Conservation (phyloP, 1,284 basidiomycete species). For the Cystobasidium sp. region DNA sequence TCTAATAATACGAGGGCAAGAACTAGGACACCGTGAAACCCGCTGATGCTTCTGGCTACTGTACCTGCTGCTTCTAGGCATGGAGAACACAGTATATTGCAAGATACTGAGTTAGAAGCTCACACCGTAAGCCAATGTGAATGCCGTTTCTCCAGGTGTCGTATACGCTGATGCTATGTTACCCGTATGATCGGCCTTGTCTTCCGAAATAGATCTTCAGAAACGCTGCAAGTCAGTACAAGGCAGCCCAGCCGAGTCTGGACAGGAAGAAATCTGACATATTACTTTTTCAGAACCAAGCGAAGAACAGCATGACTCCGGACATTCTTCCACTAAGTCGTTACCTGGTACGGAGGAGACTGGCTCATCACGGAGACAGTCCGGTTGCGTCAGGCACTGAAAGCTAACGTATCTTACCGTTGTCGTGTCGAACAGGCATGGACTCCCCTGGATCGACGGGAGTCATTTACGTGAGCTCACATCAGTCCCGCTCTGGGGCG, state of each 20-base stretch:
- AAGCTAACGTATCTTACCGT: background rate
- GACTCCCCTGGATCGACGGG: constrained; percentile 38
- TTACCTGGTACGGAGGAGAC: too few species aligned
- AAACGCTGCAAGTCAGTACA: constrained; percentile 10
- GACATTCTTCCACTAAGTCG: background rate
- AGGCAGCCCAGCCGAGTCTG: too few species aligned
- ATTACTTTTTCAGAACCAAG: constrained; percentile 1
- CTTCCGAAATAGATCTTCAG: constrained; percentile 14
- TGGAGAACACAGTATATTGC: background rate
- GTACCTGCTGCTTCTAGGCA: background rate
- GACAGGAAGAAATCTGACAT: too few species aligned
- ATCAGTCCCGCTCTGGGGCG: too few species aligned
- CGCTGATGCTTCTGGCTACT: background rate
- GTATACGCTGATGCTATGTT: background rate
- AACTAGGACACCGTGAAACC: too few species aligned
- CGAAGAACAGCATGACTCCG: background rate
- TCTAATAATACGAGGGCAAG: background rate
- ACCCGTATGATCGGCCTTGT: background rate
- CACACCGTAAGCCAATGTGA: constrained; percentile 19
- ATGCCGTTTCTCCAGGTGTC: background rate
- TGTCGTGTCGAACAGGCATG: constrained; percentile 15
- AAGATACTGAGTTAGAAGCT: constrained; percentile 28
- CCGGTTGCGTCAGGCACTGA: too few species aligned
- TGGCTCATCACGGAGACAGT: too few species aligned
- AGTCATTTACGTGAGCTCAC: constrained; percentile 37